phyloP scores from a whole-genome alignment of 2,329 filamentous ascomycete genomes.

The Calonectria hongkongensis region DNA sequence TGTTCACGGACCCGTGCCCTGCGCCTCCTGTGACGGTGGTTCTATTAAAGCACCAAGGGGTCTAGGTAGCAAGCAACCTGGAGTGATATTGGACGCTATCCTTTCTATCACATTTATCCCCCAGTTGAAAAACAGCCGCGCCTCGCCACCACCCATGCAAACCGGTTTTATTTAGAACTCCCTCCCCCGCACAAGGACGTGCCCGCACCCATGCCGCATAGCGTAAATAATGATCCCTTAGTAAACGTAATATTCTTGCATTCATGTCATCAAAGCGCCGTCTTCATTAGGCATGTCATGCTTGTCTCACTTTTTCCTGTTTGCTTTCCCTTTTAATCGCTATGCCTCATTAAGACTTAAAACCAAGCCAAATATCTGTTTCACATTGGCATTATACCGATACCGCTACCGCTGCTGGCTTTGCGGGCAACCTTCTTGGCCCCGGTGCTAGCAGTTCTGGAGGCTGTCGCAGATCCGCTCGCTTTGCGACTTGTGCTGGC shows the following conservation, averaged over 20 bases:
- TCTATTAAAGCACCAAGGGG: neutral
- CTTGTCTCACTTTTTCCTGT: slow-evolving; percentile 20
- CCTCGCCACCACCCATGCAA: slow-evolving; percentile 35
- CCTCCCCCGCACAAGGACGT: slow-evolving; percentile 33
- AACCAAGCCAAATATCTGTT: slow-evolving; percentile 10
- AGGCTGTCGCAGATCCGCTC: slow-evolving; percentile 55
- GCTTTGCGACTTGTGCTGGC: slow-evolving; percentile 55
- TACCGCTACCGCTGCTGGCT: slow-evolving; percentile 57
- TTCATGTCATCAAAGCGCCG: slow-evolving; percentile 46
- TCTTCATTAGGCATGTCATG: slow-evolving; percentile 32
- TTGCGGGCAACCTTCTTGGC: slow-evolving; percentile 58
- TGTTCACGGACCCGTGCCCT: neutral
- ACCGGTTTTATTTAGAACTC: slow-evolving; percentile 31
- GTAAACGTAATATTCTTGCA: slow-evolving; percentile 42
- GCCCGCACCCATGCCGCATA: slow-evolving; percentile 17
- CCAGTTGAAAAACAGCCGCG: slow-evolving; percentile 28
- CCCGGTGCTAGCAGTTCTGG: slow-evolving; percentile 47
- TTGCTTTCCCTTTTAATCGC: slow-evolving; percentile 20
- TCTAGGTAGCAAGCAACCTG: neutral
- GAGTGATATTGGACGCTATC: slow-evolving; percentile 10
- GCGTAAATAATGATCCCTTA: slow-evolving; percentile 37
- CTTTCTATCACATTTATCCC: slow-evolving; percentile 19
- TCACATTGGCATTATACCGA: slow-evolving; percentile 64
- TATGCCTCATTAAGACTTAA: slow-evolving; percentile 13
- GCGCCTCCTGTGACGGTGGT: neutral